These are phyloP conservation scores for Saturnispora quitensis DNA, from an alignment of 805 yeast genomes.

Conservation along the genomic window DNA sequence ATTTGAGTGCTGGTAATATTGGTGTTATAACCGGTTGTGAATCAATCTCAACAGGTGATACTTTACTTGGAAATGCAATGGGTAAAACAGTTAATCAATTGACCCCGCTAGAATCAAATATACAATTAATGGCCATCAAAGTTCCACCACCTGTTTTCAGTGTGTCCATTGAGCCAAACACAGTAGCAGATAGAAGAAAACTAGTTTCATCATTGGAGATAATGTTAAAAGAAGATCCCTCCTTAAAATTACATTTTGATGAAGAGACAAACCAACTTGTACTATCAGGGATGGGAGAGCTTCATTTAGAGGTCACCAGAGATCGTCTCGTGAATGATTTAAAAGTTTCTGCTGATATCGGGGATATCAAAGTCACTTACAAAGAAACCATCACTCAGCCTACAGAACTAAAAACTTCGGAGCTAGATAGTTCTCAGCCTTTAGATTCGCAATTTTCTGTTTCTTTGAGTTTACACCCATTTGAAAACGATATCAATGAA, in stretches of 20 bases:
- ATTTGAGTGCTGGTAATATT: constrained; percentile 68
- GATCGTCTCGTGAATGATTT: constrained; percentile 74
- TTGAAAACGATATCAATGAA: constrained; percentile 27
- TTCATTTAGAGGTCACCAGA: constrained; percentile 81
- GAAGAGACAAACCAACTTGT: constrained; percentile 87
- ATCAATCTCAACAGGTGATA: constrained; percentile 82
- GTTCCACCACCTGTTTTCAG: constrained; percentile 93
- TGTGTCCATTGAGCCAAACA: constrained; percentile 70
- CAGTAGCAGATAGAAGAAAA: constrained; percentile 70
- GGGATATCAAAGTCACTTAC: constrained; percentile 82
- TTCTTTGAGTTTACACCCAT: constrained; percentile 23
- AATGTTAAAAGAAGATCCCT: constrained; percentile 84
- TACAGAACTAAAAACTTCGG: constrained; percentile 8
- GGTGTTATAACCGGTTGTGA: constrained; percentile 80
- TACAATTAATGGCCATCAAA: constrained; percentile 62
- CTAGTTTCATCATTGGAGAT: constrained; percentile 61
- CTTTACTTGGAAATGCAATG: constrained; percentile 55
- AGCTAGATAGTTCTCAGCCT: constrained; percentile 4
- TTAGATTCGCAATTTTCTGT: constrained; percentile 18
- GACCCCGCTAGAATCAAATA: constrained; percentile 31
- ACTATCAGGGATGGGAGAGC: constrained; percentile 94
- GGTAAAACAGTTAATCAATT: constrained; percentile 33
- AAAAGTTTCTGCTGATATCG: constrained; percentile 72
- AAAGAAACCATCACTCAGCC: constrained; percentile 50
- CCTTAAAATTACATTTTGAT: constrained; percentile 59